Conservation (phyloP, 2,329 filamentous ascomycete genomes). For the Cercospora janseana region DNA sequence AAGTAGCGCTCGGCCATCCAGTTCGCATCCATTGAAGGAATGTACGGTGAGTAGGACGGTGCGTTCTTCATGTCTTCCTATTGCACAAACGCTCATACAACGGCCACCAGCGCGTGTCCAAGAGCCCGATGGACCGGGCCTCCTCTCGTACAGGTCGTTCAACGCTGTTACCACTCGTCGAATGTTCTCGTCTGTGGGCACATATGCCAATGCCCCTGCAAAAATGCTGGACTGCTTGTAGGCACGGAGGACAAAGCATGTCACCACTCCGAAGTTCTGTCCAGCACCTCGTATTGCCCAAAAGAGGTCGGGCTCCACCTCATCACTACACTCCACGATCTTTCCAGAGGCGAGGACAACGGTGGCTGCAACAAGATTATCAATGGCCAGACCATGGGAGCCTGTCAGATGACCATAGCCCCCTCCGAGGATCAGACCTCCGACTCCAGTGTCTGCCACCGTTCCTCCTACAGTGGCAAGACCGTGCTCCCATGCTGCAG, state of each 20-base stretch:
- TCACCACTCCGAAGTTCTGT: slow-evolving; percentile 48
- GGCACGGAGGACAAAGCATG: slow-evolving; percentile 45
- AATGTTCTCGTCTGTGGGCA: slow-evolving; percentile 34
- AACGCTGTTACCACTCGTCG: slow-evolving; percentile 21
- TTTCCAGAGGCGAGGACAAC: slow-evolving; percentile 45
- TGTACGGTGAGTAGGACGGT: too few relatives aligned
- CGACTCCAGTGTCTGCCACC: slow-evolving; percentile 62
- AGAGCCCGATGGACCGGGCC: slow-evolving; percentile 16
- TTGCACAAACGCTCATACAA: slow-evolving; percentile 21
- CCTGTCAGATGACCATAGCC: slow-evolving; percentile 49
- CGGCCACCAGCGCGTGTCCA: slow-evolving; percentile 24
- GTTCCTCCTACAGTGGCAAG: slow-evolving; percentile 62
- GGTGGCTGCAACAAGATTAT: slow-evolving; percentile 46
- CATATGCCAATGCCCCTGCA: slow-evolving; percentile 37
- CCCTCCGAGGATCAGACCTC: slow-evolving; percentile 53
- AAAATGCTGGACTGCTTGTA: slow-evolving; percentile 38
- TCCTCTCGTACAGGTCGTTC: slow-evolving; percentile 29
- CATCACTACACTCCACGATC: slow-evolving; percentile 42
- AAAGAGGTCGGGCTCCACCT: slow-evolving; percentile 51
- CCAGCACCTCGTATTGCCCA: slow-evolving; percentile 49
- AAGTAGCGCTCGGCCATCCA: too few relatives aligned
- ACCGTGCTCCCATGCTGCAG: slow-evolving; percentile 49
- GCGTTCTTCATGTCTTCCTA: slow-evolving; percentile 25
- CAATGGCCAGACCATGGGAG: slow-evolving; percentile 55
- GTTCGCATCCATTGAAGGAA: too few relatives aligned